Evolutionary conservation across 768 basidiomycete species (phyloP), one percentile per base, ranked within the genome.

Genomic region (Coprinellus aureogranulatus): DNA sequence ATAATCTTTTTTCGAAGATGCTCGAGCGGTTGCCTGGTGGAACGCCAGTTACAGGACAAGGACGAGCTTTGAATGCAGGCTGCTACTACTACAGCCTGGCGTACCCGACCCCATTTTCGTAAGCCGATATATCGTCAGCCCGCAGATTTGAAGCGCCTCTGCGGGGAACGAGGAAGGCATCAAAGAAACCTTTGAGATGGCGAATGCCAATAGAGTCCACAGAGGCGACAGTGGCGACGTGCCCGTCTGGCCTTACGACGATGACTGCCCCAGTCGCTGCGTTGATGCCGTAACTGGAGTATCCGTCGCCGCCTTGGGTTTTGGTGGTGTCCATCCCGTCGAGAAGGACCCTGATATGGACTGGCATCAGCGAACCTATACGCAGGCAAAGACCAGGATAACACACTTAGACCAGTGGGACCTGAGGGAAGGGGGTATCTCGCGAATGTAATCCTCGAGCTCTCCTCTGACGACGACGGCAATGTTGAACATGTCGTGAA

Each of bases 221-320:
- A 0, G 86, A 79, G 1, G 76, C 76, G 30, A 89, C 72, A 62
- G 73, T 75, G 2, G 83, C 85, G 28, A 90, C 77, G 56, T 87
- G 88, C 16, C 87, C 88, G 62, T 86, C 86, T 8, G 86, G 86
- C 25, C 87, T 76, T 4, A 87, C 78, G 49, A 85, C 72, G 8
- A 85, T 77, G 11, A 85, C 63, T 10, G 77, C 81, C 18, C 85
- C 85, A 1, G 59, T 49, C 6, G 61, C 60, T 4, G 70, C 56
- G 30, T 72, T 68, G 45, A 86, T 76, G 0, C 86, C 87, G 60
- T 83, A 87, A 25, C 77, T 75, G 0, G 67, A 61, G 65, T 89
- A 88, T 3, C 82, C 85, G 34, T 75, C 74, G 2, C 85, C 85
- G 25, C 83, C 84, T 22, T 72, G 64, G 3, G 54, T 64, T 2